Percentiles rank a stretch among this genome's conserved stretches.
phyloP scores from a whole-genome alignment of 106 monocot genomes.

The Dactylorhiza incarnata region DNA sequence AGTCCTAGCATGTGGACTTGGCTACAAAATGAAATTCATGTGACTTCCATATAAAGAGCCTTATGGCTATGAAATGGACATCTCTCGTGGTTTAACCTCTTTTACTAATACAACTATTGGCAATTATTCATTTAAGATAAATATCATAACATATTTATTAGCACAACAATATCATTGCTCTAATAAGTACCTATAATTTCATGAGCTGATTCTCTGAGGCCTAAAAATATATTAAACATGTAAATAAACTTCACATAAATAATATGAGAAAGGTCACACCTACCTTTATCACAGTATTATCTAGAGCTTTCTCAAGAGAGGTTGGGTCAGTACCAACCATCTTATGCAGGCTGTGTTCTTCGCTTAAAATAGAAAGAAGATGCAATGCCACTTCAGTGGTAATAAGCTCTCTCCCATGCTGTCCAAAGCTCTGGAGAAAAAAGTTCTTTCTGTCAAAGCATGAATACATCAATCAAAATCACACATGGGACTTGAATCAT shows the following conservation, averaged over 20 bases:
- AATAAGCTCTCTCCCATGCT: constrained; percentile 97
- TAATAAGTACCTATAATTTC: background rate
- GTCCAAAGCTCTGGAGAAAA: constrained; percentile 97
- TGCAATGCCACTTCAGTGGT: constrained; percentile 87
- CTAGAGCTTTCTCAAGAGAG: constrained; percentile 32
- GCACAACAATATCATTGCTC: background rate
- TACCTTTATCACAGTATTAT: constrained; percentile 85
- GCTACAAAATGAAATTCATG: too few relatives aligned
- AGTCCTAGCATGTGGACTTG: too few relatives aligned
- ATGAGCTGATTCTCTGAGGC: background rate
- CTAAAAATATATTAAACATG: background rate
- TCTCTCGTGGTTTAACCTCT: too few relatives aligned
- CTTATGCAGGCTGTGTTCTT: constrained; percentile 22
- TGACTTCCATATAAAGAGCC: too few relatives aligned
- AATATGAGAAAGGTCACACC: background rate
- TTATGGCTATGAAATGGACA: too few relatives aligned
- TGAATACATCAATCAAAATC: background rate
- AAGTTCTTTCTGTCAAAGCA: constrained; percentile 20
- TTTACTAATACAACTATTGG: too few relatives aligned
- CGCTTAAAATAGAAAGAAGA: constrained; percentile 62
- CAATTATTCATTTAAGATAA: background rate
- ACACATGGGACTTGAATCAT: background rate
- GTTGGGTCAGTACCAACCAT: constrained; percentile 27
- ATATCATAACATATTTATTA: background rate
- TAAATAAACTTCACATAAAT: background rate